Evolutionary conservation across 148 eudicot species (phyloP).

Genomic region (Gaultheria prostrata): DNA sequence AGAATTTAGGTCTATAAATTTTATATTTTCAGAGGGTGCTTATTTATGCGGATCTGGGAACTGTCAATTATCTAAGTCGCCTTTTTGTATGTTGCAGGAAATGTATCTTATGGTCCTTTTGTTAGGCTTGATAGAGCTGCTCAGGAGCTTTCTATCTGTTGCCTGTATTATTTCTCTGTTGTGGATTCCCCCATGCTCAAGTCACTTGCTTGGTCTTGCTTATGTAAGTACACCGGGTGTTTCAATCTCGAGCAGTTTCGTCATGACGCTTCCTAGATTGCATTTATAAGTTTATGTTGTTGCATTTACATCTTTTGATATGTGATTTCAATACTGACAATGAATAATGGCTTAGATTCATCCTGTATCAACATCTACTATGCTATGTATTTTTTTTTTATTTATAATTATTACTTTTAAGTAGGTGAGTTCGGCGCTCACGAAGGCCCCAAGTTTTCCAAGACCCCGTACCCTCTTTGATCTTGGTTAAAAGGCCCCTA

Average conservation of each 20-base stretch:
- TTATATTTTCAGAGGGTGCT: neutral
- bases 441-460: neutral
- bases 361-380: neutral
- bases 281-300: neutral
- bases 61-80: neutral
- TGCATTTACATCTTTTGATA: constrained; percentile 11
- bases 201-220: constrained; percentile 75
- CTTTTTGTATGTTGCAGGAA: constrained; percentile 45
- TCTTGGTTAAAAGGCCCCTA: neutral
- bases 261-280: constrained; percentile 1
- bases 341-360: neutral
- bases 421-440: neutral
- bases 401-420: neutral
- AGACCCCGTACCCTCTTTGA: neutral
- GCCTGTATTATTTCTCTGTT: constrained; percentile 71
- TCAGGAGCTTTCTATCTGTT: constrained; percentile 74
- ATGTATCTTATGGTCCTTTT: constrained; percentile 66
- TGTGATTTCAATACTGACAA: neutral
- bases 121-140: constrained; percentile 55
- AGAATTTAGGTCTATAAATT: constrained; percentile 7
- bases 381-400: constrained; percentile 7
- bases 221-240: constrained; percentile 57
- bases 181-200: constrained; percentile 58
- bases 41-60: neutral
- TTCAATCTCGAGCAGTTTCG: constrained; percentile 2